A percentile compares a stretch with the other conserved stretches of the same genome.
Conservation (phyloP, 1,284 basidiomycete genomes). For the Apiotrichum veenhuisii region DNA sequence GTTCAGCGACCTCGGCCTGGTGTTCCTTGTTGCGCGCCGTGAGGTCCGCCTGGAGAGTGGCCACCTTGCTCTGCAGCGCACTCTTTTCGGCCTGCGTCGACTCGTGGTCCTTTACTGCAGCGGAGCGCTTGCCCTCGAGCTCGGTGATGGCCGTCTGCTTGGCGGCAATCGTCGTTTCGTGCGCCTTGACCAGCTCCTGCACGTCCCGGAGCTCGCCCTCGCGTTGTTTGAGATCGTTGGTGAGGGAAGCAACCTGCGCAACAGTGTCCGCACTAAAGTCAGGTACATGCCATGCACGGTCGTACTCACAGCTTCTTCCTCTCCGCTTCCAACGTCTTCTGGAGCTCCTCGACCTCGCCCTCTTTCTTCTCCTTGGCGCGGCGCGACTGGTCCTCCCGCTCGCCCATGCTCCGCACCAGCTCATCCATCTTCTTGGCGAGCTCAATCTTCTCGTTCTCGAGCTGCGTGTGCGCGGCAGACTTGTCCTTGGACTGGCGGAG, state of each 20-base stretch:
- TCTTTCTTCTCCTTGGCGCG: constrained; percentile 76
- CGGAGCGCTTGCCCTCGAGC: constrained; percentile 60
- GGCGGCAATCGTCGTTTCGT: constrained; percentile 70
- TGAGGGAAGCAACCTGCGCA: constrained; percentile 60
- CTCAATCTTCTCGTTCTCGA: constrained; percentile 57
- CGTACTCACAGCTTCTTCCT: constrained; percentile 61
- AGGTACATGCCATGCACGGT: neutral
- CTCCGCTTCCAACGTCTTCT: constrained; percentile 68
- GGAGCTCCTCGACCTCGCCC: constrained; percentile 62
- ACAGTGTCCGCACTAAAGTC: constrained; percentile 60
- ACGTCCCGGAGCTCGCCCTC: constrained; percentile 76
- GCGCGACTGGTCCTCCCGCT: constrained; percentile 74
- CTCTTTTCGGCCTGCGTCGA: constrained; percentile 49
- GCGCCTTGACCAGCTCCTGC: constrained; percentile 31
- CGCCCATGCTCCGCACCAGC: constrained; percentile 63
- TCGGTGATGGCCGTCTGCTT: constrained; percentile 70
- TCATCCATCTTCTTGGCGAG: constrained; percentile 67
- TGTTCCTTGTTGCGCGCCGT: constrained; percentile 62
- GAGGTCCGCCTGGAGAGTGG: constrained; percentile 65
- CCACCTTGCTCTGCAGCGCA: constrained; percentile 65
- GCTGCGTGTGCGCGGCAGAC: constrained; percentile 27
- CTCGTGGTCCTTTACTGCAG: constrained; percentile 47
- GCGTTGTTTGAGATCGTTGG: constrained; percentile 65
- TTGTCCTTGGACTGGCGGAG: constrained; percentile 36
- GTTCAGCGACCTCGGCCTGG: constrained; percentile 55